phyloP scores from a whole-genome alignment of 805 yeast species.

The Cyberlindnera japonica region DNA sequence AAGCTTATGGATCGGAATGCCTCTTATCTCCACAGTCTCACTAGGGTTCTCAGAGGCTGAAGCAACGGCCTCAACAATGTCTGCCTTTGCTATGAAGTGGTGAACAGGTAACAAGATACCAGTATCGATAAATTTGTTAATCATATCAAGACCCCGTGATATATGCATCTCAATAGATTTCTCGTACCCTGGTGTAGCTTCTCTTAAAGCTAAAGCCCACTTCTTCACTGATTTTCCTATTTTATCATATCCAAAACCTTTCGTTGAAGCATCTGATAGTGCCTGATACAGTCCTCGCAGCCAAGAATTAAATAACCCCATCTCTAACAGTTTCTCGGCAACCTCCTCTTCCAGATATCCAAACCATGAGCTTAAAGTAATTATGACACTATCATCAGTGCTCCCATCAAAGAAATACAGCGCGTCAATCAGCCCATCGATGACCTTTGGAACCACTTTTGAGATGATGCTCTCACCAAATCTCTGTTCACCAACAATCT shows the following conservation, averaged over 20 bases:
- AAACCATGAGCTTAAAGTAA: slow-evolving; percentile 26
- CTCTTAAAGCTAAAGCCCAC: background rate
- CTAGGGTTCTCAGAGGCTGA: background rate
- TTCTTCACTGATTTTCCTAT: background rate
- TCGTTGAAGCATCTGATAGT: slow-evolving; percentile 1
- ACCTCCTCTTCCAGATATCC: slow-evolving; percentile 16
- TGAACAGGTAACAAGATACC: slow-evolving; percentile 12
- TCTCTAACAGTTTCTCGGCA: slow-evolving; percentile 29
- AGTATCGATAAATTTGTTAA: slow-evolving; percentile 29
- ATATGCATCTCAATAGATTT: slow-evolving; percentile 16
- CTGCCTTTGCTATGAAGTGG: slow-evolving; percentile 1
- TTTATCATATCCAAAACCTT: background rate
- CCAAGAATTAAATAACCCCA: slow-evolving; percentile 34
- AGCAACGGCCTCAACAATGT: slow-evolving; percentile 1
- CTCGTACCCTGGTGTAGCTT: background rate
- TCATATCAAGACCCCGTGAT: slow-evolving; percentile 28
- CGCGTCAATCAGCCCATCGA: slow-evolving; percentile 4
- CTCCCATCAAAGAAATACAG: slow-evolving; percentile 13
- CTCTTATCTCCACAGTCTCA: slow-evolving; percentile 24
- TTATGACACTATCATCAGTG: slow-evolving; percentile 20
- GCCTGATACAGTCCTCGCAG: slow-evolving; percentile 12
- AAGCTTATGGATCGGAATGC: slow-evolving; percentile 42
- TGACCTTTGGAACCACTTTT: slow-evolving; percentile 24
- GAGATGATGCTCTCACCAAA: slow-evolving; percentile 19
- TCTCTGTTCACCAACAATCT: slow-evolving; percentile 29